Evolutionary conservation across 2,329 filamentous ascomycete species (phyloP).

Genomic region (Fusarium sp.): DNA sequence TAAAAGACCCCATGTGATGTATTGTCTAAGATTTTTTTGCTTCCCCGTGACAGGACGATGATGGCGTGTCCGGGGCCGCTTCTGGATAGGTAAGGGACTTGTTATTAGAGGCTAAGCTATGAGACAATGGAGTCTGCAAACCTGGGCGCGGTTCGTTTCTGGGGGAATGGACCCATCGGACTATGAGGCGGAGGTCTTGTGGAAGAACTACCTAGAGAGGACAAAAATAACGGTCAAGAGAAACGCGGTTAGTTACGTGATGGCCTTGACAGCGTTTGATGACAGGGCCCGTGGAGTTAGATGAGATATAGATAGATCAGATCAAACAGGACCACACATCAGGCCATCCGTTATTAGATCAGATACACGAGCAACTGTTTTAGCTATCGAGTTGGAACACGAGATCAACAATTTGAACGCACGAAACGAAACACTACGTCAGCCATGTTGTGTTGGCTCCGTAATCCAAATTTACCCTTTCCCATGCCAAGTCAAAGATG

Average conservation of each 20-base stretch:
- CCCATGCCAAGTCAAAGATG: conserved; percentile 29
- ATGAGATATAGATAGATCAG: conserved; percentile 45
- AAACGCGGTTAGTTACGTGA: not conserved
- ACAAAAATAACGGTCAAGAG: conserved; percentile 11
- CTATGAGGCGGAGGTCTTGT: conserved; percentile 10
- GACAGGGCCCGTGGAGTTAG: conserved; percentile 2
- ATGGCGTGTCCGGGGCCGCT: conserved; percentile 29
- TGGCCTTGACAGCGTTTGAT: not conserved
- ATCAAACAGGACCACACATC: conserved; percentile 29
- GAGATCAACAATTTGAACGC: conserved; percentile 30
- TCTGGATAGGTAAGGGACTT: not conserved
- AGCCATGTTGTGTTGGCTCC: conserved; percentile 18
- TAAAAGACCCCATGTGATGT: conserved; percentile 30
- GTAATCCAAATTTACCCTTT: conserved; percentile 21
- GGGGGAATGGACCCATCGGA: conserved; percentile 35
- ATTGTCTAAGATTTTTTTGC: conserved; percentile 38
- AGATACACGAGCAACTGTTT: not conserved
- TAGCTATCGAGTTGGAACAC: conserved; percentile 7
- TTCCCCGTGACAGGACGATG: conserved; percentile 40
- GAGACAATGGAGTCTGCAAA: conserved; percentile 43
- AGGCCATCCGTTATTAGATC: conserved; percentile 5
- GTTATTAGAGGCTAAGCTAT: not conserved
- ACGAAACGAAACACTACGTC: conserved; percentile 27
- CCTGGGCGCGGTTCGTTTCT: conserved; percentile 25
- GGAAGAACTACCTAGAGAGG: conserved; percentile 19